phyloP scores from a whole-genome alignment of 2,329 filamentous ascomycete genomes.

The Penicillium decumbens region DNA sequence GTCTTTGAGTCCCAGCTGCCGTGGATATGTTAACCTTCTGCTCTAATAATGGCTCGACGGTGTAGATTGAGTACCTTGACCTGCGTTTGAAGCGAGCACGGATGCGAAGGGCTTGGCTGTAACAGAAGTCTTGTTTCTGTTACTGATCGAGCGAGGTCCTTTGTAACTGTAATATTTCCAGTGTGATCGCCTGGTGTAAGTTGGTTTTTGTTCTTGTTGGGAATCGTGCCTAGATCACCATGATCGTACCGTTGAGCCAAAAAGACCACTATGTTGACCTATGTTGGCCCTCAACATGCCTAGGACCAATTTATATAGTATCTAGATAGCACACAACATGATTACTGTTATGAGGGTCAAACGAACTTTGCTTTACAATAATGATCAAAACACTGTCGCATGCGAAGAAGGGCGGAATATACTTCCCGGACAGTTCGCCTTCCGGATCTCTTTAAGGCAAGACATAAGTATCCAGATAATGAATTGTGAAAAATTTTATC shows the following conservation, averaged over 20 bases:
- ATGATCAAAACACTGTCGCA: too few species aligned
- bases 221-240: too few species aligned
- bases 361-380: too few species aligned
- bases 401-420: neutral
- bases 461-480: neutral
- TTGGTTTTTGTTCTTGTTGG: slow-evolving; percentile 18
- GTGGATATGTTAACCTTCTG: neutral
- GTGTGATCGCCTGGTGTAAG: slow-evolving; percentile 19
- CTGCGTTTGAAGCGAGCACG: slow-evolving; percentile 46
- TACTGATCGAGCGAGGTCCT: slow-evolving; percentile 32
- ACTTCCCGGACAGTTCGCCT: neutral
- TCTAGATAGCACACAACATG: too few species aligned
- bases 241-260: too few species aligned
- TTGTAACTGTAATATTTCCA: slow-evolving; percentile 41
- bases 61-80: slow-evolving; percentile 20
- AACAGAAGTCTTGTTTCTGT: slow-evolving; percentile 33
- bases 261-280: too few species aligned
- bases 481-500: neutral
- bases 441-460: neutral
- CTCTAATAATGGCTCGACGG: neutral
- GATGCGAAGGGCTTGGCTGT: slow-evolving; percentile 49
- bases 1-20: slow-evolving; percentile 35
- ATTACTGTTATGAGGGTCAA: too few species aligned
- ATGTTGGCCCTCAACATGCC: too few species aligned
- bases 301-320: too few species aligned